These are phyloP conservation scores for Edaphochlamys debaryana DNA, from an alignment of 139 green algal genomes.

Conservation along the genomic window DNA sequence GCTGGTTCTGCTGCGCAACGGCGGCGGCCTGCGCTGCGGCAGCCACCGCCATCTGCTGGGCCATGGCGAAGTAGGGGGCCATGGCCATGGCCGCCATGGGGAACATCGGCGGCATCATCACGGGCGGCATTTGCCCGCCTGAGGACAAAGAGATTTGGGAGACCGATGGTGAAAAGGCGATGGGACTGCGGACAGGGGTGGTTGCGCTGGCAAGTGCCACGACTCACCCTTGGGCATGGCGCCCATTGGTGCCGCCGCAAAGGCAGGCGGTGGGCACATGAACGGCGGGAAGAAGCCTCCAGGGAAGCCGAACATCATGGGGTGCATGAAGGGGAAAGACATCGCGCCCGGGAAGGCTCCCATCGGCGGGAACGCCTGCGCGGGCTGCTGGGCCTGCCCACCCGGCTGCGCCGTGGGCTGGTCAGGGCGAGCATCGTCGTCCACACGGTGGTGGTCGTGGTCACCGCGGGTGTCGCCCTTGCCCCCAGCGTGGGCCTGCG, in stretches of 20 bases:
- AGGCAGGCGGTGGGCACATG: slow-evolving; percentile 30
- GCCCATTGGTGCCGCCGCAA: background rate
- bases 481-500: no score
- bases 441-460: no score
- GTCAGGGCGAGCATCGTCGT: no score
- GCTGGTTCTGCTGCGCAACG: background rate
- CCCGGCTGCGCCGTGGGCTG: background rate
- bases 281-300: slow-evolving; percentile 25
- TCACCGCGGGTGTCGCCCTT: no score
- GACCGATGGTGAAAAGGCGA: no score
- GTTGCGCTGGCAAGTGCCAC: no score
- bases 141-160: no score
- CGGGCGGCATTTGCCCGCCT: no score
- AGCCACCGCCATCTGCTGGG: slow-evolving; percentile 20
- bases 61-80: slow-evolving; percentile 26
- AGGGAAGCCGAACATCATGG: slow-evolving; percentile 40
- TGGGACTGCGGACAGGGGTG: no score
- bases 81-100: slow-evolving; percentile 18
- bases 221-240: slow-evolving; percentile 16
- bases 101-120: slow-evolving; percentile 36
- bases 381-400: background rate
- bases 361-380: background rate
- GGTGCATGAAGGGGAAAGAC: slow-evolving; percentile 28
- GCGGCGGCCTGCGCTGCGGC: slow-evolving; percentile 5
- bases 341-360: background rate